phyloP scores from a whole-genome alignment of 768 basidiomycete genomes.

The Amanita pallidorosea region DNA sequence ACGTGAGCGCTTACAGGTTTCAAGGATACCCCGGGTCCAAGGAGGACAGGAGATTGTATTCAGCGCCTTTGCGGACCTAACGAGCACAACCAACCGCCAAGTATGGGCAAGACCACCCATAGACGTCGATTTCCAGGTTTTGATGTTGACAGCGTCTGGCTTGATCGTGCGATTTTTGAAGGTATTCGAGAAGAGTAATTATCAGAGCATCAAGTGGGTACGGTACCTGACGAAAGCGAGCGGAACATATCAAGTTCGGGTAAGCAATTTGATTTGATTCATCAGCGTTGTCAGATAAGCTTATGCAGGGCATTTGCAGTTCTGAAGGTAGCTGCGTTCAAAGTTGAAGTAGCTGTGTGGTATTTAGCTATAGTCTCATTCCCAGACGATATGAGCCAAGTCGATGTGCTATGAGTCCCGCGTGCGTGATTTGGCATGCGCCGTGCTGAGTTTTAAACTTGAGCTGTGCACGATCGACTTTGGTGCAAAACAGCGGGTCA shows the following conservation, averaged over 20 bases:
- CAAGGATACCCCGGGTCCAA: slow-evolving; percentile 86
- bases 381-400: too few relatives aligned
- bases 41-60: slow-evolving; percentile 88
- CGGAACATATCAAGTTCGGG: slow-evolving; percentile 89
- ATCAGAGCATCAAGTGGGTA: slow-evolving; percentile 94
- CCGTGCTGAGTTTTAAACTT: too few relatives aligned
- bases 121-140: slow-evolving; percentile 95
- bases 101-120: slow-evolving; percentile 98
- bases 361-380: too few relatives aligned
- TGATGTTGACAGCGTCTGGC: slow-evolving; percentile 98
- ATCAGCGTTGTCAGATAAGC: too few relatives aligned
- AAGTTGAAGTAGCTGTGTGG: too few relatives aligned
- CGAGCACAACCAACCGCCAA: slow-evolving; percentile 85
- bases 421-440: too few relatives aligned
- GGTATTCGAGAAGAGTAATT: slow-evolving; percentile 94
- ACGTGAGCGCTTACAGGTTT: not conserved
- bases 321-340: not conserved
- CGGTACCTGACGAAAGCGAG: slow-evolving; percentile 93
- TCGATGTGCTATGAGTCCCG: too few relatives aligned
- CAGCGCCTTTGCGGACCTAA: slow-evolving; percentile 70
- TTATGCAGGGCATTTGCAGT: not conserved
- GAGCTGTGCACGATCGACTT: too few relatives aligned
- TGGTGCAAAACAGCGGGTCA: too few relatives aligned
- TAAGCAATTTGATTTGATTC: slow-evolving; percentile 28
- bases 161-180: slow-evolving; percentile 94